These are phyloP conservation scores for Trichoderma atroviride DNA, from an alignment of 2,329 filamentous ascomycete species.

Conservation along the genomic window DNA sequence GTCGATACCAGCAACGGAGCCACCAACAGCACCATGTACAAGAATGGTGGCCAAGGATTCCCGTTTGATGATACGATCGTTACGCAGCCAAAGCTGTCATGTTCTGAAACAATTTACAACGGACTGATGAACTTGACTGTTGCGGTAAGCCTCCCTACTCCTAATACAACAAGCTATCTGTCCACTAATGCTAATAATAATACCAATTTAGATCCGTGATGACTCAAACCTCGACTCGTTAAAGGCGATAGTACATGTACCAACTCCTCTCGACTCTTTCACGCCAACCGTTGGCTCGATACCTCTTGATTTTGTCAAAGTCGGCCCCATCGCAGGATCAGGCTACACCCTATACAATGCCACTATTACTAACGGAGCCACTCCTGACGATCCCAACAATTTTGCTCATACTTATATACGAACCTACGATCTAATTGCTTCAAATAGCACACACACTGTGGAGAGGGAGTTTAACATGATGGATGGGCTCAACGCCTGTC, in stretches of 20 bases:
- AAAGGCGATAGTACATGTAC: neutral
- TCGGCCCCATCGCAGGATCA: constrained; percentile 6
- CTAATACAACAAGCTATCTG: neutral
- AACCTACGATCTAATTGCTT: constrained; percentile 27
- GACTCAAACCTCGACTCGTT: neutral
- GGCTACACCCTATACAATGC: constrained; percentile 26
- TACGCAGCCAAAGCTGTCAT: constrained; percentile 18
- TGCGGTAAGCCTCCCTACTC: neutral
- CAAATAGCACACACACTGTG: constrained; percentile 23
- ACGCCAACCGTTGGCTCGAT: constrained; percentile 16
- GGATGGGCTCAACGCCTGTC: constrained; percentile 1
- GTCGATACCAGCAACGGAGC: constrained; percentile 25
- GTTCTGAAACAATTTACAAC: neutral
- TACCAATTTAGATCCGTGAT: neutral
- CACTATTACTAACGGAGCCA: constrained; percentile 9
- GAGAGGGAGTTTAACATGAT: constrained; percentile 25
- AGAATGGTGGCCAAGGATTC: constrained; percentile 26
- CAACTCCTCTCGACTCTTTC: neutral
- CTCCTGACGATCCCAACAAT: neutral
- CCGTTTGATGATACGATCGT: constrained; percentile 25
- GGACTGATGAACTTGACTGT: constrained; percentile 22
- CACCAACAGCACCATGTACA: constrained; percentile 21
- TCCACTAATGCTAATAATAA: neutral
- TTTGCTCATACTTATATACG: constrained; percentile 14
- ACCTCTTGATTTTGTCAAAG: constrained; percentile 13